Conservation (phyloP, 2,329 filamentous ascomycete genomes). For the Talaromyces verruculosus region DNA sequence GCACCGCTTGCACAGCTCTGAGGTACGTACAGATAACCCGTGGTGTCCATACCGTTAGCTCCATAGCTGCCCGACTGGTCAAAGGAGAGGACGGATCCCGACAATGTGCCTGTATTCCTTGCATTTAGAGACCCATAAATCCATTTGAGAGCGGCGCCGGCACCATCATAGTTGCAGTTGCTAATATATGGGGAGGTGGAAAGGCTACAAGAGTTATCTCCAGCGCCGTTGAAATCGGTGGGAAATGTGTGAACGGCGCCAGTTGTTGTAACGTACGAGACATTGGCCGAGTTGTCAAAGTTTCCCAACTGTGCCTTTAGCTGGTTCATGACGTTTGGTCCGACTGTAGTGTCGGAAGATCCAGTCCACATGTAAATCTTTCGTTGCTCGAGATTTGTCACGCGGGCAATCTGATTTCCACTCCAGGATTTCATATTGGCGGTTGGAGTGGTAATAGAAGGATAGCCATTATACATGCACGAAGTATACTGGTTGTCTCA, state of each 20-base stretch:
- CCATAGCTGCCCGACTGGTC: constrained; percentile 23
- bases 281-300: constrained; percentile 17
- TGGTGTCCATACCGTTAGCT: constrained; percentile 23
- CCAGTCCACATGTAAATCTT: constrained; percentile 24
- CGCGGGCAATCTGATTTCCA: constrained; percentile 22
- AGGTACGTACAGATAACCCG: constrained; percentile 26
- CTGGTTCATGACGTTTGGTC: constrained; percentile 25
- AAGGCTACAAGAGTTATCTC: constrained; percentile 22
- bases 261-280: constrained; percentile 20
- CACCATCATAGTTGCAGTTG: constrained; percentile 26
- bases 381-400: constrained; percentile 19
- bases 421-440: constrained; percentile 26
- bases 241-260: constrained; percentile 24
- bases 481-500: constrained; percentile 12
- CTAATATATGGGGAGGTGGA: constrained; percentile 23
- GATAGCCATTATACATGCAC: constrained; percentile 26
- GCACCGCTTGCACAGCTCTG: constrained; percentile 18
- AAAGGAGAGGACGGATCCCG: constrained; percentile 21
- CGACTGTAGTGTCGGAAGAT: constrained; percentile 22
- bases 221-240: constrained; percentile 23
- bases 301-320: constrained; percentile 19
- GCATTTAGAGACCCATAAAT: constrained; percentile 22
- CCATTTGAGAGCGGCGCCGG: constrained; percentile 24
- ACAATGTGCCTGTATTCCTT: constrained; percentile 17
- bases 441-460: constrained; percentile 22